Evolutionary conservation across 2,329 filamentous ascomycete genomes (phyloP).

Genomic region (Exserohilum turcica): DNA sequence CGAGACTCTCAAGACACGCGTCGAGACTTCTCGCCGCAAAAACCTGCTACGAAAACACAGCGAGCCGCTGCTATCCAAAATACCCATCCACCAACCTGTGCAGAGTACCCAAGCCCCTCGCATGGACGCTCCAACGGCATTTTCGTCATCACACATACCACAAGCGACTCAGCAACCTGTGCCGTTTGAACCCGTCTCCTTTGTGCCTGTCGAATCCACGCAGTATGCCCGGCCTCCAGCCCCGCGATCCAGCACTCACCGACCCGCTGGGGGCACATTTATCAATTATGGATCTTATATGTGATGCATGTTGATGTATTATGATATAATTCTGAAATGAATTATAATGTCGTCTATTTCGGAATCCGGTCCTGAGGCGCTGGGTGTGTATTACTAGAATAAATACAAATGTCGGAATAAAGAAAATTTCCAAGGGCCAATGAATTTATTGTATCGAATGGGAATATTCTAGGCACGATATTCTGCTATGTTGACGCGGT

Average conservation of each 20-base stretch:
- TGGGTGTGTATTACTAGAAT: too few species aligned
- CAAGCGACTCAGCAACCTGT: not conserved
- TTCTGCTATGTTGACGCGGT: too few species aligned
- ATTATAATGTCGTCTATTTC: not conserved
- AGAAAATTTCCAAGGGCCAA: too few species aligned
- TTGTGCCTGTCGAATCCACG: not conserved
- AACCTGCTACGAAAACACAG: slow-evolving; percentile 5
- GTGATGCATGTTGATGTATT: slow-evolving; percentile 1
- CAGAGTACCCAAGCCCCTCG: not conserved
- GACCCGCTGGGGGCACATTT: slow-evolving; percentile 4
- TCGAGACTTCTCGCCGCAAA: not conserved
- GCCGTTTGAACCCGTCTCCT: slow-evolving; percentile 2
- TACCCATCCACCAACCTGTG: not conserved
- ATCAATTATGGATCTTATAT: slow-evolving; percentile 12
- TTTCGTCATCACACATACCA: not conserved
- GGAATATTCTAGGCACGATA: too few species aligned
- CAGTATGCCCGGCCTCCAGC: not conserved
- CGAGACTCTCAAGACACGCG: not conserved
- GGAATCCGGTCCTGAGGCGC: not conserved
- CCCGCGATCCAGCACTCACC: slow-evolving; percentile 1
- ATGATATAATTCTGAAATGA: not conserved
- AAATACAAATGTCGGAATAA: too few species aligned
- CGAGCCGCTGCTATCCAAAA: not conserved
- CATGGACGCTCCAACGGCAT: not conserved
- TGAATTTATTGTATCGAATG: not conserved